Percentiles rank a stretch among this genome's conserved stretches.
phyloP scores from a whole-genome alignment of 169 alveolate genomes.

The Cryptosporidium ryanae region DNA sequence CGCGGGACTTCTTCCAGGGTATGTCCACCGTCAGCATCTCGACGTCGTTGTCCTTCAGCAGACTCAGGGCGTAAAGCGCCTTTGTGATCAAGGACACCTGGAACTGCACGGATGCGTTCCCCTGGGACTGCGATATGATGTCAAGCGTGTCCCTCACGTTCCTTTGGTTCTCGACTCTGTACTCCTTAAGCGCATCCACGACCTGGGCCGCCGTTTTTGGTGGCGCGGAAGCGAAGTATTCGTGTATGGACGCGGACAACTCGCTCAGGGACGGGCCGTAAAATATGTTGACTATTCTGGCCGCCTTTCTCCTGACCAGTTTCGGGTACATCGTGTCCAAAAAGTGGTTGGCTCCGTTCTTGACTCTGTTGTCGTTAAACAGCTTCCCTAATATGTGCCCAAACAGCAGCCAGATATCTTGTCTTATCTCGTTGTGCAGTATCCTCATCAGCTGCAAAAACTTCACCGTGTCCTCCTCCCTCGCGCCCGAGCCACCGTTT shows the following conservation, averaged over 20 bases:
- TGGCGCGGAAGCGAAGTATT: constrained; percentile 56
- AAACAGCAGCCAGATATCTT: constrained; percentile 77
- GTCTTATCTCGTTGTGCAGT: constrained; percentile 76
- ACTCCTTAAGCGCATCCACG: constrained; percentile 74
- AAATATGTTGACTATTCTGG: constrained; percentile 73
- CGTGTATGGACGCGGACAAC: constrained; percentile 73
- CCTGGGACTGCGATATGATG: constrained; percentile 75
- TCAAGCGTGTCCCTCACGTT: constrained; percentile 74
- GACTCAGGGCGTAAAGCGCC: constrained; percentile 74
- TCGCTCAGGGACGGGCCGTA: constrained; percentile 75
- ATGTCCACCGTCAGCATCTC: constrained; percentile 71
- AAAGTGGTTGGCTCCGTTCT: constrained; percentile 75
- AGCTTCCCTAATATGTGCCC: constrained; percentile 74
- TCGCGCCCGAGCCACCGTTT: not conserved
- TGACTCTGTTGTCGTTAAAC: constrained; percentile 75
- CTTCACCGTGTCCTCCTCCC: constrained; percentile 23
- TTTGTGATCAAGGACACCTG: constrained; percentile 77
- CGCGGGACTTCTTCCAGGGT: constrained; percentile 68
- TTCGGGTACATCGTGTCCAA: constrained; percentile 78
- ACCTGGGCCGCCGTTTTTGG: constrained; percentile 80
- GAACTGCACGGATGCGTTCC: constrained; percentile 76
- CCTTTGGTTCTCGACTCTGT: constrained; percentile 74
- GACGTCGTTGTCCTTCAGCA: constrained; percentile 68
- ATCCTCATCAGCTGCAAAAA: constrained; percentile 76
- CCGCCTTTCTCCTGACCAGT: constrained; percentile 75